A percentile compares a stretch with the other conserved stretches of the same genome.
phyloP scores from a whole-genome alignment of 306 rosid genomes.

The Oxytropis ochrocephala region DNA sequence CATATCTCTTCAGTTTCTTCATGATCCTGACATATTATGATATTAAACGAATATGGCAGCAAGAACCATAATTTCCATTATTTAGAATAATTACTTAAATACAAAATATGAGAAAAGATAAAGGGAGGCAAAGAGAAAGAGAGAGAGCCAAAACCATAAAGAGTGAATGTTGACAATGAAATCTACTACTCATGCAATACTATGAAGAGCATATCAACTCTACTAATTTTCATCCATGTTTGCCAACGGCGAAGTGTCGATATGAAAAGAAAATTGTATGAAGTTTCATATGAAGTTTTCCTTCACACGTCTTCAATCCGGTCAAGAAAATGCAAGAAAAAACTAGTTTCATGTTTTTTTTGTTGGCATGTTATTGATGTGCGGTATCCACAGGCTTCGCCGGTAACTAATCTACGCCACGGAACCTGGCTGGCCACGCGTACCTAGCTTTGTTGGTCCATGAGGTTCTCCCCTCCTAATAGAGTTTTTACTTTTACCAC shows the following conservation, averaged over 20 bases:
- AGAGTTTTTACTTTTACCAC: no score
- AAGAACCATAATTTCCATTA: slow-evolving; percentile 3
- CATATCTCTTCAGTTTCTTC: slow-evolving; percentile 65
- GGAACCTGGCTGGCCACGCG: no score
- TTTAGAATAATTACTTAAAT: neutral
- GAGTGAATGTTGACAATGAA: neutral
- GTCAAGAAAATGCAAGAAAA: slow-evolving; percentile 1
- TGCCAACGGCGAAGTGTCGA: neutral
- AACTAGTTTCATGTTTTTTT: neutral
- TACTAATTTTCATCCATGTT: neutral
- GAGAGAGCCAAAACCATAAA: neutral
- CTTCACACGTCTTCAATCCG: neutral
- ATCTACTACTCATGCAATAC: neutral
- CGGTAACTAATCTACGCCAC: no score
- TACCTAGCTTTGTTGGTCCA: no score
- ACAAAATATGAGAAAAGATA: neutral
- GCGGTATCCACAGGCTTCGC: no score
- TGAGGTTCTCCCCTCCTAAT: no score
- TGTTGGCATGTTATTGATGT: no score
- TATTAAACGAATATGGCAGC: slow-evolving; percentile 22
- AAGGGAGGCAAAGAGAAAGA: neutral
- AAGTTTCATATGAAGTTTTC: no score
- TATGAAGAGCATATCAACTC: neutral
- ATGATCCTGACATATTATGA: slow-evolving; percentile 44
- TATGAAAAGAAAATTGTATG: neutral